Evolutionary conservation across 1,284 basidiomycete species (phyloP).

Genomic region (Pulveroboletus sp.): DNA sequence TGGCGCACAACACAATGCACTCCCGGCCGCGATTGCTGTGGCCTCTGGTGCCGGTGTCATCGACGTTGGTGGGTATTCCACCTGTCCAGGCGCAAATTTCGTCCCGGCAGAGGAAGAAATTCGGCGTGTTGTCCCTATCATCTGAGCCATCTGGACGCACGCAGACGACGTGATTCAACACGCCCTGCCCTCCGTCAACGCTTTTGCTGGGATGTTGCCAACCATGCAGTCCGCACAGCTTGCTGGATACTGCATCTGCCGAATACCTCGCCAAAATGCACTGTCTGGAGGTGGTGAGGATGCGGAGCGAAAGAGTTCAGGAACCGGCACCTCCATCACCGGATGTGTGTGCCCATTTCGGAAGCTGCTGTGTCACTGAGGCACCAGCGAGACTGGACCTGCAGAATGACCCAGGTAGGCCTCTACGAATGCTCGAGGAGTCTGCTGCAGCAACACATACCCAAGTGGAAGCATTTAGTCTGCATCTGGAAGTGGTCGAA

Average conservation of each 20-base stretch:
- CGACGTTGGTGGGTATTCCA: slow-evolving; percentile 94
- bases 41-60: slow-evolving; percentile 70
- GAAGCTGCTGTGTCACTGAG: too few species aligned
- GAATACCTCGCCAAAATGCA: slow-evolving; percentile 60
- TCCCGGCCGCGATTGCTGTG: slow-evolving; percentile 50
- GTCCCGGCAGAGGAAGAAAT: slow-evolving; percentile 77
- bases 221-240: slow-evolving; percentile 75
- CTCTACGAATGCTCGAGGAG: slow-evolving; percentile 18
- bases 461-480: slow-evolving; percentile 24
- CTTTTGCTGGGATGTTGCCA: slow-evolving; percentile 85
- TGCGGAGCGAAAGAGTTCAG: too few species aligned
- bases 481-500: slow-evolving; percentile 28
- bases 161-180: slow-evolving; percentile 25
- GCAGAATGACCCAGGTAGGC: slow-evolving; percentile 4
- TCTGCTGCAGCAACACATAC: slow-evolving; percentile 25
- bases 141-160: slow-evolving; percentile 43
- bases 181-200: slow-evolving; percentile 84
- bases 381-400: not conserved
- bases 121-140: slow-evolving; percentile 68
- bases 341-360: too few species aligned
- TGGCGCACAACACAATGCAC: slow-evolving; percentile 58
- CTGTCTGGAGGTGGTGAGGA: slow-evolving; percentile 34
- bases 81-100: slow-evolving; percentile 72
- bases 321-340: too few species aligned
- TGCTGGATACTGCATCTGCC: slow-evolving; percentile 33